Base-by-base conservation (phyloP, 768 basidiomycete species). In the Mrakia hoshinonis region DNA sequence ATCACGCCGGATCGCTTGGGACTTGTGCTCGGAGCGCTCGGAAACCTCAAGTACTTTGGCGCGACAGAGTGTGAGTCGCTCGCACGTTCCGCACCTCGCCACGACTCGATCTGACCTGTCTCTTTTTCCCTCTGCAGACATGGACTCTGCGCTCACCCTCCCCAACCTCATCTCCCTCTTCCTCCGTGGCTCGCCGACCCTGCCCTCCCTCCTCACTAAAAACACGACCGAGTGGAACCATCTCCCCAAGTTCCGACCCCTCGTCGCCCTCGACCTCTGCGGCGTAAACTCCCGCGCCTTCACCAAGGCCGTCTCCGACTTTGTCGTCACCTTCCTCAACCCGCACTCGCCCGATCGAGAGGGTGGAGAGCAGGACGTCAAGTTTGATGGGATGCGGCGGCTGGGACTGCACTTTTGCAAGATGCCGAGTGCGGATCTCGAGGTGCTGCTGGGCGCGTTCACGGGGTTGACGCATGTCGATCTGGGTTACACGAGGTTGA, bases 261-360 rank as follows among this genome's bases (percentile, higher is more conserved):
- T 99, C 4, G 87, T 92, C 78, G 93, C 94, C 4, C 83, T 95
- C 64, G 95, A 99, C 78, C 81, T 98, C 66, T 97, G 94, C 7
- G 95, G 94, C 75, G 97, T 95, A 77, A 89, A 97, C 80, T 92
- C 90, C 77, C 85, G 86, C 26, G 89, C 92, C 1, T 97, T 96
- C 77, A 89, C 90, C 70, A 86, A 88, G 73, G 91, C 90, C 0
- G 84, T 98, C 74, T 84, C 85, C 31, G 90, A 92, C 67, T 91
- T 97, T 76, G 91, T 90, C 74, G 83, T 83, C 63, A 84, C 83
- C 47, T 85, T 90, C 78, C 68, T 74, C 12, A 74, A 76, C 51
- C 72, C 79, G 38, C 68, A 76, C 38, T 61, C 69, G 7, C 60
- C 36, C 2, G 36, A 10, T 9, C 24, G 55, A 1, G 58, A 61